Base-by-base conservation (phyloP, 176 grass and related monocot genomes). In the Musa acuminata region DNA sequence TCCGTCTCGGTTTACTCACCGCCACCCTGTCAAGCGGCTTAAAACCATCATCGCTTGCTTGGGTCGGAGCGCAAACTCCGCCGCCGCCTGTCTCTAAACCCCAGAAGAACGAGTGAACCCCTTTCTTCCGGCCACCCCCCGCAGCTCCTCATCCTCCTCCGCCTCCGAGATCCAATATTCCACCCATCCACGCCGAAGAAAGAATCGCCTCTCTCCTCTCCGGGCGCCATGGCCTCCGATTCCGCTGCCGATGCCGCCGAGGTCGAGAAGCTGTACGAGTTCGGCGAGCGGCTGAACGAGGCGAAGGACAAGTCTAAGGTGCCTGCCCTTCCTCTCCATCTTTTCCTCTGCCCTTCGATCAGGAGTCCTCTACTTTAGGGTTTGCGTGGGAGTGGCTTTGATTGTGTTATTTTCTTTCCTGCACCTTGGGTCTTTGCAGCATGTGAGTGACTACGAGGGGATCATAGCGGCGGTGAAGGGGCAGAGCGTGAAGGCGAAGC, bases 251-350 rank as follows among this genome's bases (percentile, higher is more conserved):
- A 99, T 11, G 84, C 90, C 23, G 88, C 88, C 35, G 96, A 95
- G 86, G 96, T 99, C 51, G 96, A 99, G 83, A 92, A 85, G 69
- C 91, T 99, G 60, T 99, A 99, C 83, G 88, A 99, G 84, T 89
- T 91, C 52, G 88, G 96, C 29, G 91, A 99, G 80, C 88, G 88
- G 67, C 96, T 99, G 13, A 91, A 84, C 67, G 89, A 86, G 53
- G 88, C 91, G 20, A 87, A 99, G 70, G 91, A 99, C 81, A 99
- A 91, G 83, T 84, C 91, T 52, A 76, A 87, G 91, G 96, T 98
- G 64, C 78, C 55, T 55, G 21, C 8, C 25, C 13, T 55, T 23
- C 21, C 72, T 19, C 23, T 64, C 70, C 1, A 25, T 67, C 20
- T 62, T 74, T 10, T 72, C 20, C 17, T 26, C 68, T 22, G 6